Base-by-base conservation (phyloP, 2,329 filamentous ascomycete genomes). In the Westerdykella ornata region DNA sequence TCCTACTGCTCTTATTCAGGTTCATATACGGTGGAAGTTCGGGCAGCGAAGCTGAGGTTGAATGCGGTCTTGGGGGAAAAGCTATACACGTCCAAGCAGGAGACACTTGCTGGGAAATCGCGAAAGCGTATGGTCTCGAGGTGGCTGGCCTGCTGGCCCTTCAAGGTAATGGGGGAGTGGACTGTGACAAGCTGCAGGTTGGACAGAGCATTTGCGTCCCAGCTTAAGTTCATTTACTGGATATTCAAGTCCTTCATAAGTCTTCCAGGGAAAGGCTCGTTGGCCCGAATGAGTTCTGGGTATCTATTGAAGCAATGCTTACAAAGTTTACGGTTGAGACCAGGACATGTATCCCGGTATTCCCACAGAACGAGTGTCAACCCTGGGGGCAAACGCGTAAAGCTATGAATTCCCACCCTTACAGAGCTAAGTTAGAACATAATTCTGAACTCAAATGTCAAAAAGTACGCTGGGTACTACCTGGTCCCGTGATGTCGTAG, bases 21-120 rank as follows among this genome's bases (percentile, higher is more conserved):
- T 54, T 56, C 15, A 58, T 58, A 37, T 41, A 30, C 6, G 36
- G 39, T 9, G 33, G 18, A 17, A 33, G 45, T 26, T 48, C 45
- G 2, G 43, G 35, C 34, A 46, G 30, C n/a, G 35, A 36, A 15
- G 53, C 44, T 17, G 43, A 55, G 45, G 36, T 42, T 32, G 38
- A 52, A 35, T 59, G 56, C 51, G 43, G 30, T 38, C 37, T 54
- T 38, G 62, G 62, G 35, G 54, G 49, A 15, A 49, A 49, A 15
- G 51, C 59, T 5, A 70, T 76, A 50, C 58, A 60, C 29, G 61
- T 80, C 33, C 49, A 63, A 37, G 39, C 60, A 6, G 74, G 72
- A 4, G 73, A 79, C 46, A 75, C 72, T 6, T 78, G 76, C 56
- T 78, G 73, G 74, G 68, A 56, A 5, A 69, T 80, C 53, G 72